phyloP scores from a whole-genome alignment of 2,329 filamentous ascomycete genomes.

The Fusarium luffae region DNA sequence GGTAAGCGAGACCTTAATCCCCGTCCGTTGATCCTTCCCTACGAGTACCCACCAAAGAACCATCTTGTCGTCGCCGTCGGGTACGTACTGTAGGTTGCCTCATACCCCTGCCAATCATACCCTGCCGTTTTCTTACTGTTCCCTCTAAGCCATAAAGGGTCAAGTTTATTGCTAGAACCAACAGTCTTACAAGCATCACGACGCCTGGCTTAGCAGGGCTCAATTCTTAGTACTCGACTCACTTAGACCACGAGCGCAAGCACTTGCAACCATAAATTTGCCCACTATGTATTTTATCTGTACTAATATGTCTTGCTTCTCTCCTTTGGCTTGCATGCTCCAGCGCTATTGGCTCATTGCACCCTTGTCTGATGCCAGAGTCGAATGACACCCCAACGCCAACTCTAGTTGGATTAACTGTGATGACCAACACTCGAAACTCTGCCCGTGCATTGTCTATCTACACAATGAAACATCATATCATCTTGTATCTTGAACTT shows the following conservation, averaged over 20 bases:
- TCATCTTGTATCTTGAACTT: neutral
- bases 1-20: constrained; percentile 3
- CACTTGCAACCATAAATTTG: neutral
- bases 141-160: neutral
- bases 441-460: neutral
- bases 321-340: constrained; percentile 4
- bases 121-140: neutral
- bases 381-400: constrained; percentile 14
- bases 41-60: constrained; percentile 5
- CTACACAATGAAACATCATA: neutral
- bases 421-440: neutral
- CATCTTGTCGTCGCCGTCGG: neutral
- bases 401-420: neutral
- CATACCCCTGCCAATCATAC: neutral
- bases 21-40: neutral
- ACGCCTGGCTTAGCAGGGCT: constrained; percentile 8
- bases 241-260: neutral
- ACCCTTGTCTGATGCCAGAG: constrained; percentile 4
- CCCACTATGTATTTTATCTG: neutral
- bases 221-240: neutral
- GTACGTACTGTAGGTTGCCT: neutral
- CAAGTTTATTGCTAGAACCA: constrained; percentile 9
- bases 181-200: constrained; percentile 27
- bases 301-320: neutral
- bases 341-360: neutral